These are phyloP conservation scores for Mycosphaerella sp. DNA, from an alignment of 2,329 filamentous ascomycete genomes.

Conservation along the genomic window DNA sequence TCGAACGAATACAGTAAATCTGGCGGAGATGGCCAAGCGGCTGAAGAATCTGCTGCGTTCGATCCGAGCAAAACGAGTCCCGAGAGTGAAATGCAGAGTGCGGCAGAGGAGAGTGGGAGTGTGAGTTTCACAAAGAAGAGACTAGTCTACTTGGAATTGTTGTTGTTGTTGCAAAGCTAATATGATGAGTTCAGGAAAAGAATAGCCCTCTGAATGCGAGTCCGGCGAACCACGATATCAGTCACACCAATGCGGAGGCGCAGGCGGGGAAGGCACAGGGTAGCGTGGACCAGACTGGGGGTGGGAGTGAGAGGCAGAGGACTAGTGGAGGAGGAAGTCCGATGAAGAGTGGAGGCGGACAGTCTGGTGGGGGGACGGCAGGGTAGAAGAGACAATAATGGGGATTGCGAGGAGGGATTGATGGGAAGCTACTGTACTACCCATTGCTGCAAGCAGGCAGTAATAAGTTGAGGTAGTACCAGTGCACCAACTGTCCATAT, in stretches of 20 bases:
- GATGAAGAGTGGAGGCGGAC: conserved; percentile 35
- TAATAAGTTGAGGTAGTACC: too few species aligned
- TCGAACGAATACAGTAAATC: conserved; percentile 63
- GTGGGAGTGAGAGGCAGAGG: conserved; percentile 24
- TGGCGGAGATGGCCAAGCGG: conserved; percentile 56
- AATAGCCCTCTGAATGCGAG: conserved; percentile 53
- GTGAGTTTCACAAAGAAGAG: too few species aligned
- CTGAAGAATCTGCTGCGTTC: conserved; percentile 59
- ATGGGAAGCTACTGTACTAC: too few species aligned
- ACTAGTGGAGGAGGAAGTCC: conserved; percentile 26
- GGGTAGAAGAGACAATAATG: neutral
- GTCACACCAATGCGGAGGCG: conserved; percentile 40
- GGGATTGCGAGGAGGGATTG: neutral
- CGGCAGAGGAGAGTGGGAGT: conserved; percentile 32
- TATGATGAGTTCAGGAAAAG: conserved; percentile 19
- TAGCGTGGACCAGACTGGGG: conserved; percentile 32
- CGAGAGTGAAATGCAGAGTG: conserved; percentile 49
- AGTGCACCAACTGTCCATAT: too few species aligned
- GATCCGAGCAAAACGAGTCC: conserved; percentile 62
- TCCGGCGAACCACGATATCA: conserved; percentile 55
- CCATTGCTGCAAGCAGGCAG: too few species aligned
- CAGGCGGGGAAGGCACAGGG: conserved; percentile 36
- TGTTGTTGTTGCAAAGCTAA: neutral
- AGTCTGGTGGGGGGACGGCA: conserved; percentile 22
- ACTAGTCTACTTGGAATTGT: too few species aligned